Base-by-base conservation (phyloP, 352 stramenopile genomes). In the Globisporangium irregulare region DNA sequence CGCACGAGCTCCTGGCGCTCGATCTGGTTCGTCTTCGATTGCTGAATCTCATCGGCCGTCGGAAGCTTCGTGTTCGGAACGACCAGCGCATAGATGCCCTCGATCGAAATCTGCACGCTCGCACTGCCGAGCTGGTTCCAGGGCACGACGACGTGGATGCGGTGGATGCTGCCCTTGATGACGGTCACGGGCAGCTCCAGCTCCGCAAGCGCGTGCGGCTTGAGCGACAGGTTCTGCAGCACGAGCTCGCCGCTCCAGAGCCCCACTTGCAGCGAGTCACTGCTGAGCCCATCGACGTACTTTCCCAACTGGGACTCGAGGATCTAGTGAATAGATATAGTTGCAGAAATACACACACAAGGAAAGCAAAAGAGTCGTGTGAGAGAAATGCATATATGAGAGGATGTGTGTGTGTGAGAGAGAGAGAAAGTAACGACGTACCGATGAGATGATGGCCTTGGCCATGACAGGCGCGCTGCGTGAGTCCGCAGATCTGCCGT, bases 171-270 rank as follows among this genome's bases (percentile, higher is more conserved):
- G 59, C 87, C 87, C 41, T 77, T 76, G 25, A 89, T 68, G 32
- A 95, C 77, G 12, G 77, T 71, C 55, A 95, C 79, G 24, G 87
- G 87, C 22, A 95, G 68, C 50, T 94, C 75, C 32, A 95, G 69
- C 70, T 95, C 87, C 0, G 81, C 83, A 27, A 95, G 71, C 46
- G 87, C 87, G 59, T 92, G 80, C n/a, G 86, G 80, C 67, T 94
- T 94, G 41, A 95, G 77, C 43, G 64, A 71, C n/a, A 95, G 69
- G 59, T 92, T 79, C 25, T 82, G 81, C 62, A 95, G 71, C 68
- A 86, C 72, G 27, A 95, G 67, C 64, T 95, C 87, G n/a, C 87
- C 87, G 59, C 84, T 94, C 87, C 87, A 95, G 32, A 95, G 74
- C 0, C 86, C 87, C 12, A 95, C 81, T 56, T 92, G 86, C n/a